These are phyloP conservation scores for Phellinidium pouzarii DNA, from an alignment of 1,284 basidiomycete genomes.

Conservation along the genomic window DNA sequence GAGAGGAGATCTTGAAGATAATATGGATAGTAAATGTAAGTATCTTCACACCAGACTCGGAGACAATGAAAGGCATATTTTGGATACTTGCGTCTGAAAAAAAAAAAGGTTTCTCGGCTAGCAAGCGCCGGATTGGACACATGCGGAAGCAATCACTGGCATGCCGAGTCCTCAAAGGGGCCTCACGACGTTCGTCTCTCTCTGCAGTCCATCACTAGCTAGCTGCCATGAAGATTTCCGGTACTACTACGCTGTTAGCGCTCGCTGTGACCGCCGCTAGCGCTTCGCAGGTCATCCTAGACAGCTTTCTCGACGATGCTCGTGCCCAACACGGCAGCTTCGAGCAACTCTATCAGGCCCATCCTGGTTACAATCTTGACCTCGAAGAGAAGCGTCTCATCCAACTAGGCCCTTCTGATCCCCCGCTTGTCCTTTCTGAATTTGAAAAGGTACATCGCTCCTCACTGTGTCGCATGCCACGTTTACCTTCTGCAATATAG, in stretches of 20 bases:
- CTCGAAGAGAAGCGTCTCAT: slow-evolving; percentile 68
- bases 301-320: background rate
- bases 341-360: slow-evolving; percentile 25
- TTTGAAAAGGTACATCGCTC: slow-evolving; percentile 58
- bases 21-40: too few relatives aligned
- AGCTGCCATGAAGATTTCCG: slow-evolving; percentile 11
- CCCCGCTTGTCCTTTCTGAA: slow-evolving; percentile 76
- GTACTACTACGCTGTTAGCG: slow-evolving; percentile 5
- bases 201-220: background rate
- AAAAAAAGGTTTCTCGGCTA: too few relatives aligned
- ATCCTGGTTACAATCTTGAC: slow-evolving; percentile 49
- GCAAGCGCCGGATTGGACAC: too few relatives aligned
- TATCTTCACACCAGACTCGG: too few relatives aligned
- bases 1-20: too few relatives aligned
- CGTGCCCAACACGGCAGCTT: background rate
- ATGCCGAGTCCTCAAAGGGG: too few relatives aligned
- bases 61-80: too few relatives aligned
- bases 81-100: too few relatives aligned
- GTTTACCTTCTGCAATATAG: slow-evolving; percentile 32
- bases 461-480: background rate
- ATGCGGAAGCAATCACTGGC: too few relatives aligned
- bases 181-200: too few relatives aligned
- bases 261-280: slow-evolving; percentile 9
- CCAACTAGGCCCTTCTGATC: slow-evolving; percentile 56
- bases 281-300: slow-evolving; percentile 21